Evolutionary conservation across 2,329 filamentous ascomycete genomes (phyloP).

Genomic region (Calonectria crousiana): DNA sequence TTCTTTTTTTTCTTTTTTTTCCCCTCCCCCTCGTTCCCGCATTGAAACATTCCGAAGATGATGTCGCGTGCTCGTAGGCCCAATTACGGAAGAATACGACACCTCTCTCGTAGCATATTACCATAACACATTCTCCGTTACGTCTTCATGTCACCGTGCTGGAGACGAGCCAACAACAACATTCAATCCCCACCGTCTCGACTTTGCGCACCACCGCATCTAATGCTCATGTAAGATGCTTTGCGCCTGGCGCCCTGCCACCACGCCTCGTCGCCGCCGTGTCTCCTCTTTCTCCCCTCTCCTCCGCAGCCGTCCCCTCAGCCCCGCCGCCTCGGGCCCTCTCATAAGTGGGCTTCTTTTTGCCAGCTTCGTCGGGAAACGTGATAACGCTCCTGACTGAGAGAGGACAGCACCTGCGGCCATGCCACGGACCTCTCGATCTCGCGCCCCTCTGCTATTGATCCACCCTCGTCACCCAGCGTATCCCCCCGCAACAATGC

Average conservation of each 20-base stretch:
- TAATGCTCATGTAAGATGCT: slow-evolving; percentile 5
- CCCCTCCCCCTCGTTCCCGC: neutral
- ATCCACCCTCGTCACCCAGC: slow-evolving; percentile 8
- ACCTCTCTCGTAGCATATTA: neutral
- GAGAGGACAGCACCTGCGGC: neutral
- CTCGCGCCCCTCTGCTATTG: neutral
- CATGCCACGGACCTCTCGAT: neutral
- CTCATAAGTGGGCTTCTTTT: slow-evolving; percentile 21
- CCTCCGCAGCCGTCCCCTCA: slow-evolving; percentile 22
- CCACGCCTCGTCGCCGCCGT: slow-evolving; percentile 15
- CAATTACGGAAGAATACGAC: neutral
- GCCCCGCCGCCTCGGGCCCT: slow-evolving; percentile 29
- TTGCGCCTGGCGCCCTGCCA: slow-evolving; percentile 28
- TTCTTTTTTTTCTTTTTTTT: neutral
- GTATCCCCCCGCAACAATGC: neutral
- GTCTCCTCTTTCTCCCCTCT: slow-evolving; percentile 29
- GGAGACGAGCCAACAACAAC: neutral
- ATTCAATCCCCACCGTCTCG: neutral
- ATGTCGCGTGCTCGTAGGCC: slow-evolving; percentile 2
- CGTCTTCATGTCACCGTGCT: neutral
- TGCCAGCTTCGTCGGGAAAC: slow-evolving; percentile 13
- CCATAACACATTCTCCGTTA: neutral
- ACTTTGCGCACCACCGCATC: neutral
- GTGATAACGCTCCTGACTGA: slow-evolving; percentile 15
- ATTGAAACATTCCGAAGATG: neutral